Base-by-base conservation (phyloP, 2,329 filamentous ascomycete species). In the Colletotrichum chlorophyti region DNA sequence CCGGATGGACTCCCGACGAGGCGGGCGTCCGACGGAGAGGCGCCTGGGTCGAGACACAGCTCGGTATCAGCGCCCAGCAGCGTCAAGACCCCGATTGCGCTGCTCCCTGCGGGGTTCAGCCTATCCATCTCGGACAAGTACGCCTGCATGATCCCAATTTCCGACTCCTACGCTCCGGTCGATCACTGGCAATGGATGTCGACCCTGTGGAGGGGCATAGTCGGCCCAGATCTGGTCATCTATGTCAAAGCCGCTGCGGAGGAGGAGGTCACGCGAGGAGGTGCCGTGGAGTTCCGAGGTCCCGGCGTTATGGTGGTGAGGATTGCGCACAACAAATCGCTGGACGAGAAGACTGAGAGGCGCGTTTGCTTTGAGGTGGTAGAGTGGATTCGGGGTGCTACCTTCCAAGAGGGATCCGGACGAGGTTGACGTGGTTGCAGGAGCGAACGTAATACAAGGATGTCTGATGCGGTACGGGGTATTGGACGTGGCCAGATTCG, bases 171-270 rank as follows among this genome's bases (percentile, higher is more conserved):
- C 71, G 84, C 86, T 14, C 87, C 91, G 0, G 83, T 90, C n/a
- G 93, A 96, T 67, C 94, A 98, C 75, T 98, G 94, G 93, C 91
- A 96, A 72, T 98, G 94, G 94, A 92, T 95, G 80, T 94, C 94
- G 31, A 94, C 91, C 38, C 83, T 97, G 19, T 98, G 94, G 94
- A 87, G 93, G 9, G 91, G 92, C 9, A 90, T 91, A 51, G 82
- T 93, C 1, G 91, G 90, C 0, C 87, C 94, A 0, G 94, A 98
- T 72, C 76, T 94, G 41, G 90, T 90, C 1, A 79, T 95, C 24
- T 91, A 90, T 67, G 82, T 90, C 15, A 81, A 79, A 66, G 65
- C 70, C 32, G 65, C 66, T 41, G 31, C 66, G 6, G 71, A 74
- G 34, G 72, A 74, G 12, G 75, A 76, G 51, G 68, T 72, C 40